A percentile compares a stretch with the other conserved stretches of the same genome.
phyloP scores from a whole-genome alignment of 768 basidiomycete genomes.

The Cubamyces lactineus region DNA sequence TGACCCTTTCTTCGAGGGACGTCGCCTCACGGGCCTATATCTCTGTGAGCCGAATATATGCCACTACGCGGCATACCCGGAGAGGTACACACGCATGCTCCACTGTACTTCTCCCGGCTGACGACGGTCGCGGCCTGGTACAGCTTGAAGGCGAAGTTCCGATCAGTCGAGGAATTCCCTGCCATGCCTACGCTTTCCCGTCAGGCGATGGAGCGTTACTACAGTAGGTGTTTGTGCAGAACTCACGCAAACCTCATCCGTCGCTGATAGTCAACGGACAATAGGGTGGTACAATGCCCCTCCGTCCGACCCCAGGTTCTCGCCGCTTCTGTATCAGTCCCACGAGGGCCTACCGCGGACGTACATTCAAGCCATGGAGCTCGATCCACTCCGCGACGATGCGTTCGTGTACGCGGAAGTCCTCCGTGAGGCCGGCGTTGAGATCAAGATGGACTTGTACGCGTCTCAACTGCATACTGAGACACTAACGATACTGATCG shows the following conservation, averaged over 20 bases:
- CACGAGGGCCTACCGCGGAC: slow-evolving; percentile 29
- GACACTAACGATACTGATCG: neutral
- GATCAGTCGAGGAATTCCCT: neutral
- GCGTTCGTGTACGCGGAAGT: slow-evolving; percentile 32
- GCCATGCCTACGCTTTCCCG: neutral
- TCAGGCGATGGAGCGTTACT: neutral
- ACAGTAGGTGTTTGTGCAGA: neutral
- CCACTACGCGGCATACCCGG: slow-evolving; percentile 25
- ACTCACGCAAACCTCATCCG: too few species aligned
- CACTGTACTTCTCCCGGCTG: neutral
- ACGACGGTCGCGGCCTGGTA: too few species aligned
- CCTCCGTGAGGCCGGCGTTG: slow-evolving; percentile 29
- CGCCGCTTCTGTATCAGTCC: slow-evolving; percentile 28
- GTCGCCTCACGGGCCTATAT: slow-evolving; percentile 30
- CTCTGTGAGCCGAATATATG: slow-evolving; percentile 28
- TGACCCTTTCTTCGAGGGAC: slow-evolving; percentile 30
- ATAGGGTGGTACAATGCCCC: slow-evolving; percentile 9
- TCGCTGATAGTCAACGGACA: too few species aligned
- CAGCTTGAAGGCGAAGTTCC: neutral
- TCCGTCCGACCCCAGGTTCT: slow-evolving; percentile 17
- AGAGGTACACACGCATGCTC: neutral
- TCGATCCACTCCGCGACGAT: slow-evolving; percentile 36
- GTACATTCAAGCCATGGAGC: slow-evolving; percentile 32
- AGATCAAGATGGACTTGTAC: slow-evolving; percentile 30
- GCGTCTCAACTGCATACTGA: neutral